Conservation (phyloP, 805 yeast species). For the Metschnikowia baotianmanensis region DNA sequence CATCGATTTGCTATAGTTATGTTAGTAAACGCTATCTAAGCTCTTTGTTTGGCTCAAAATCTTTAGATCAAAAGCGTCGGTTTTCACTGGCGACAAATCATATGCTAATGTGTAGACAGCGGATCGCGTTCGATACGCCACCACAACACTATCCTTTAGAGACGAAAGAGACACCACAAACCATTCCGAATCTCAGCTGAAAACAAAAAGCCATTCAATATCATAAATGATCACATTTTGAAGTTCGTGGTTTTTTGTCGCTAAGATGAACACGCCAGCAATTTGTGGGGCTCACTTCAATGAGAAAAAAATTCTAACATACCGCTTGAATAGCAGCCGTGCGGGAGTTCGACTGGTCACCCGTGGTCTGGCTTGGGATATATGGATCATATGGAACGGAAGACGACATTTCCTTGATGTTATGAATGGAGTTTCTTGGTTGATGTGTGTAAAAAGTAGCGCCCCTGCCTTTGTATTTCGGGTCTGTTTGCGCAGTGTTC, state of each 20-base stretch:
- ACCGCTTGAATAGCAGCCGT: constrained; percentile 84
- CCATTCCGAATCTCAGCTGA: too few species aligned
- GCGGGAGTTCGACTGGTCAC: constrained; percentile 51
- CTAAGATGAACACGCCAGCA: too few species aligned
- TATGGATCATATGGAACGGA: constrained; percentile 85
- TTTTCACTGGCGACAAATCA: too few species aligned
- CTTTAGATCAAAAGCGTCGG: too few species aligned
- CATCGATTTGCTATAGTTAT: constrained; percentile 68
- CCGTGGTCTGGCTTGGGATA: constrained; percentile 60
- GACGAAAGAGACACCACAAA: too few species aligned
- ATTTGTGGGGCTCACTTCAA: too few species aligned
- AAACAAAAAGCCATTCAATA: too few species aligned
- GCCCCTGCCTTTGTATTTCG: constrained; percentile 9
- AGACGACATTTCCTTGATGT: constrained; percentile 53
- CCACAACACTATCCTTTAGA: too few species aligned
- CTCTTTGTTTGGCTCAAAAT: background rate
- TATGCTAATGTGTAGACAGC: too few species aligned
- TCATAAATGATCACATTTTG: too few species aligned
- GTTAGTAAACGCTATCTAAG: constrained; percentile 24
- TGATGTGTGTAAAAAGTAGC: background rate
- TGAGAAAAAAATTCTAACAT: constrained; percentile 29
- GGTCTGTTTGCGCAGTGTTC: constrained; percentile 9
- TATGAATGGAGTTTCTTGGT: constrained; percentile 1
- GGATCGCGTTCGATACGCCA: too few species aligned
- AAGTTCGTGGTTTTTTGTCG: too few species aligned